phyloP scores from a whole-genome alignment of 2,329 filamentous ascomycete species.

The Colletotrichum sp. region DNA sequence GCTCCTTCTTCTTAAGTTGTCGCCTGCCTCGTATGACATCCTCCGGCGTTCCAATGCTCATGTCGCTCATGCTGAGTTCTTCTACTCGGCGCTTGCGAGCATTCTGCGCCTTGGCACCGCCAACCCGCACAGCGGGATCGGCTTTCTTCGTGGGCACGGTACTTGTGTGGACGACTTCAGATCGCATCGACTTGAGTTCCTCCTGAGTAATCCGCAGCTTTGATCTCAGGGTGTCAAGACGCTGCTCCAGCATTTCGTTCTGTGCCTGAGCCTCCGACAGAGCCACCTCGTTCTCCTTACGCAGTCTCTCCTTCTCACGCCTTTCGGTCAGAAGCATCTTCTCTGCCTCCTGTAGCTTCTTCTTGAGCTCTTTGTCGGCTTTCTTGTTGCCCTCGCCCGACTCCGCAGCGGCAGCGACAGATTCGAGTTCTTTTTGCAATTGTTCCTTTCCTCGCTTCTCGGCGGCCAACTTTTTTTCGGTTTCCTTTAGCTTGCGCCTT shows the following conservation, averaged over 20 bases:
- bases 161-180: slow-evolving; percentile 40
- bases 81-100: slow-evolving; percentile 50
- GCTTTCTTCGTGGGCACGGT: slow-evolving; percentile 22
- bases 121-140: neutral
- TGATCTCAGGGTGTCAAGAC: slow-evolving; percentile 69
- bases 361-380: slow-evolving; percentile 44
- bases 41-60: slow-evolving; percentile 51
- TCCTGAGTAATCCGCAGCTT: slow-evolving; percentile 74
- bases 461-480: slow-evolving; percentile 37
- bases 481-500: slow-evolving; percentile 36
- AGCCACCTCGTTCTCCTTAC: slow-evolving; percentile 55
- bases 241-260: slow-evolving; percentile 70
- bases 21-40: slow-evolving; percentile 44
- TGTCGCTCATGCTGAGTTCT: slow-evolving; percentile 49
- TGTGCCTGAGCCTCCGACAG: slow-evolving; percentile 65
- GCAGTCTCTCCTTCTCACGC: slow-evolving; percentile 49
- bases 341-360: slow-evolving; percentile 37
- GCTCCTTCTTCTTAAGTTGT: slow-evolving; percentile 61
- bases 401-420: slow-evolving; percentile 63
- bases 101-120: slow-evolving; percentile 29
- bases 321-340: slow-evolving; percentile 42
- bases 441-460: slow-evolving; percentile 26
- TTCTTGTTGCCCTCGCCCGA: slow-evolving; percentile 58
- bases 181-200: slow-evolving; percentile 65
- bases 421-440: slow-evolving; percentile 41